Evolutionary conservation across 139 green algal genomes (phyloP).

Genomic region (Pseudopediastrum boryanum): DNA sequence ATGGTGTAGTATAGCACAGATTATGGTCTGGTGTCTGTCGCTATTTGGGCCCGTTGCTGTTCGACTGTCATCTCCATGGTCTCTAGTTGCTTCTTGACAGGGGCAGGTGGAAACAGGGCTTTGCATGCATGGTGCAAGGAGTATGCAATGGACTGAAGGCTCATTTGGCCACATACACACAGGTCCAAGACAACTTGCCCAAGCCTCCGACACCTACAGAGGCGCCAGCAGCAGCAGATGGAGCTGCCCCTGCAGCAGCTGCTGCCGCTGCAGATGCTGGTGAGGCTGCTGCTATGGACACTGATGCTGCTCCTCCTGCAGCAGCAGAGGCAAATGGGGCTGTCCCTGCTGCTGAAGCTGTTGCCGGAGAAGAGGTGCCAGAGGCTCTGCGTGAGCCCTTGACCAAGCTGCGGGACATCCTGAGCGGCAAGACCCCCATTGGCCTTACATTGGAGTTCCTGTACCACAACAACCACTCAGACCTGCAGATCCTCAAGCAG

Average conservation of each 20-base stretch:
- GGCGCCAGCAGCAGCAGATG: slow-evolving; percentile 6
- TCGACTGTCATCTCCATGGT: too few relatives aligned
- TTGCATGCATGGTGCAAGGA: too few relatives aligned
- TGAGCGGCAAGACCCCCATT: slow-evolving; percentile 88
- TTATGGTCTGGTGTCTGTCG: too few relatives aligned
- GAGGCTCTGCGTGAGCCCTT: slow-evolving; percentile 41
- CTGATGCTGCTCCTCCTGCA: slow-evolving; percentile 37
- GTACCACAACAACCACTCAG: slow-evolving; percentile 66
- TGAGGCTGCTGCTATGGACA: slow-evolving; percentile 39
- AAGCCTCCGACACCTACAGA: slow-evolving; percentile 15
- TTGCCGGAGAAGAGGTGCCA: slow-evolving; percentile 10
- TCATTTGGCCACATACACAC: not conserved
- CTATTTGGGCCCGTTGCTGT: too few relatives aligned
- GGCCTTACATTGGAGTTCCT: slow-evolving; percentile 95
- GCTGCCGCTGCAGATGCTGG: slow-evolving; percentile 5
- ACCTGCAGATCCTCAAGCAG: slow-evolving; percentile 87
- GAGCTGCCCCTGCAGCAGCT: slow-evolving; percentile 7
- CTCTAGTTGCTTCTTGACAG: too few relatives aligned
- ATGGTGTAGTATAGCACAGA: too few relatives aligned
- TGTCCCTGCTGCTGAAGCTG: slow-evolving; percentile 1
- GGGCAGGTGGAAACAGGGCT: too few relatives aligned
- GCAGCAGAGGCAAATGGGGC: slow-evolving; percentile 9
- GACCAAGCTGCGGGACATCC: slow-evolving; percentile 68
- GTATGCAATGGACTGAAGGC: too few relatives aligned
- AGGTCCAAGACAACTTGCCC: slow-evolving; percentile 34